phyloP scores from a whole-genome alignment of 1,139 yeast species.

The Yamadazyma sp. region DNA sequence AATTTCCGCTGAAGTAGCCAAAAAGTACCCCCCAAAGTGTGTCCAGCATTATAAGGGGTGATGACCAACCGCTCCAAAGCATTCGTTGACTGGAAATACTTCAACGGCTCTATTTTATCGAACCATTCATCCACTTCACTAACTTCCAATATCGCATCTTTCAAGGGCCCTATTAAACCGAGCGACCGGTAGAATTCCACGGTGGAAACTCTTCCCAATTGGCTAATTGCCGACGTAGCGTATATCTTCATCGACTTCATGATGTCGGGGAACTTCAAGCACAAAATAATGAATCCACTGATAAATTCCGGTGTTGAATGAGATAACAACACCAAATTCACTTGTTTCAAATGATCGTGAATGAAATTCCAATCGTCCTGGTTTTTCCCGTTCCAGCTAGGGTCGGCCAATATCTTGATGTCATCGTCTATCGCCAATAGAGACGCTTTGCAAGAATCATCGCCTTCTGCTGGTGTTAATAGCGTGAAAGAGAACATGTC shows the following conservation, averaged over 20 bases:
- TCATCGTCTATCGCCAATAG: conserved; percentile 46
- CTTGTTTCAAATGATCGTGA: conserved; percentile 44
- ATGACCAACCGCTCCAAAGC: conserved; percentile 59
- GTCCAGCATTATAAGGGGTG: conserved; percentile 91
- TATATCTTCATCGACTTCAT: conserved; percentile 73
- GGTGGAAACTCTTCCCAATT: conserved; percentile 82
- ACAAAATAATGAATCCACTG: conserved; percentile 76
- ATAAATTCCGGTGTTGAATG: conserved; percentile 82
- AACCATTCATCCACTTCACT: conserved; percentile 80
- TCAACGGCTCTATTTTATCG: conserved; percentile 65
- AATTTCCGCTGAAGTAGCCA: conserved; percentile 78
- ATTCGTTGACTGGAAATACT: conserved; percentile 76
- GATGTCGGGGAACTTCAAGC: conserved; percentile 57
- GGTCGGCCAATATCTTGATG: conserved; percentile 62
- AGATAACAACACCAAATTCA: conserved; percentile 73
- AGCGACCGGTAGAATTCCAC: conserved; percentile 73
- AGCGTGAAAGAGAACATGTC: conserved; percentile 45
- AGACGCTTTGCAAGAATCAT: conserved; percentile 41
- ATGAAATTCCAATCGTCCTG: conserved; percentile 42
- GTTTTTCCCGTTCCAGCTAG: conserved; percentile 64
- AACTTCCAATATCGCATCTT: conserved; percentile 59
- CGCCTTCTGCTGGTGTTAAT: conserved; percentile 31
- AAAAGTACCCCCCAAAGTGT: conserved; percentile 85
- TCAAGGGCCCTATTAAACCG: conserved; percentile 76
- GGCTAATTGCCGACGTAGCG: conserved; percentile 84